Evolutionary conservation across 192 early-diverging fungal genomes (phyloP), one percentile per base, ranked within the genome.

Genomic region (Oehlia diaphana): DNA sequence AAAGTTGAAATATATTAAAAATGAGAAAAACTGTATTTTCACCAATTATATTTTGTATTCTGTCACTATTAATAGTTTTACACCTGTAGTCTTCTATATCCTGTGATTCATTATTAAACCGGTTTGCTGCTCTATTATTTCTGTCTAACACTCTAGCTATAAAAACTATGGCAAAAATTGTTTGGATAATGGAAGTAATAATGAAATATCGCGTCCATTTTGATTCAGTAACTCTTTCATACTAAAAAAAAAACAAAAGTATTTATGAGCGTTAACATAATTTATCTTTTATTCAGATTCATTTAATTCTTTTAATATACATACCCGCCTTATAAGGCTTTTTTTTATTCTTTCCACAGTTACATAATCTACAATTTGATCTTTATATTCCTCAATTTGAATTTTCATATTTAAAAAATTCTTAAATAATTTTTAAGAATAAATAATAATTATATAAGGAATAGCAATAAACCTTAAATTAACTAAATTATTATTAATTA

Each of bases 171-270:
- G 71, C 35, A 72, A 72, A 13, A 44, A 72, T 6, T 39, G 71
- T 10, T 21, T 72, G 71, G 3, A 72, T 49, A 50, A 72, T 31
- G 3, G 71, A 72, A 6, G 71, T 50, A 50, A 72, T 72, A 26
- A 72, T 47, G 28, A 72, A 72, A 26, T 26, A 23, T 8, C n/a
- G 47, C 14, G 71, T 72, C 71, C 71, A 72, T 72, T 72, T 72
- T n/a, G 71, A 72, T 50, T 72, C 71, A 13, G 44, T 26, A 12
- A 72, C 0, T 44, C 44, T 72, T 23, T 47, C 23, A 50, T 72
- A 53, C 71, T 72, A 28, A 28, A 72, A 64, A n/a, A 12, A n/a
- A 64, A 64, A 23, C 9, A 26, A 26, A n/a, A 42, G 39, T 42
- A 42, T 42, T 64, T 13, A 12, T 64, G 28, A 3, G 39, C 19